These are phyloP conservation scores for Diutina catenulata DNA, from an alignment of 1,139 yeast species.

Conservation along the genomic window DNA sequence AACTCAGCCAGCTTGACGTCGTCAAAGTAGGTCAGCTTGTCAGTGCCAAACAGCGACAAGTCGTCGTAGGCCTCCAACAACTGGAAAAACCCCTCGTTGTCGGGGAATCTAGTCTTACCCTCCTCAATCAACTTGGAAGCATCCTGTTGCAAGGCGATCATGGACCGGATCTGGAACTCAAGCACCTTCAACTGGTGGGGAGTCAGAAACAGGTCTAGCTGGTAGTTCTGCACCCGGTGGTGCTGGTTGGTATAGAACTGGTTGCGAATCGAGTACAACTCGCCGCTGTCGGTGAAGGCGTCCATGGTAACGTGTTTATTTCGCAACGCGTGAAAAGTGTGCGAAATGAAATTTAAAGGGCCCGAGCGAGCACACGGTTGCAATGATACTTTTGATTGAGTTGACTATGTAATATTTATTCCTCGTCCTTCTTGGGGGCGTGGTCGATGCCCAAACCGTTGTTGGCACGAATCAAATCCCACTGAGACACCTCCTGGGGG, in stretches of 20 bases:
- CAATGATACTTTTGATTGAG: not conserved
- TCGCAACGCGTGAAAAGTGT: not conserved
- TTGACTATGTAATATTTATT: not conserved
- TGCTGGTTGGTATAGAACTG: constrained; percentile 39
- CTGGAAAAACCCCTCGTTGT: constrained; percentile 21
- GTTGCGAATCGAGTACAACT: constrained; percentile 30
- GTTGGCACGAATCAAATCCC: constrained; percentile 4
- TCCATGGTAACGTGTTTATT: not conserved
- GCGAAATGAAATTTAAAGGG: no score
- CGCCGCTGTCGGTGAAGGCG: constrained; percentile 10
- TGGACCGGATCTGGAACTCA: constrained; percentile 32
- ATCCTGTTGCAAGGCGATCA: constrained; percentile 27
- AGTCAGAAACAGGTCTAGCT: constrained; percentile 22
- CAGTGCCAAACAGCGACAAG: constrained; percentile 29
- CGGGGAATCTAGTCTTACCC: constrained; percentile 26
- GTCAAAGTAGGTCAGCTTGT: constrained; percentile 19
- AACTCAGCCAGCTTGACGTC: constrained; percentile 21
- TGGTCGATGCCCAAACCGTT: not conserved
- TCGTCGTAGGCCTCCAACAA: constrained; percentile 19
- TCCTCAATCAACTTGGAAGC: constrained; percentile 29
- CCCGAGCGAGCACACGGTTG: not conserved
- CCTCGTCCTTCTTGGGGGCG: not conserved
- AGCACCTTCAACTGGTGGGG: constrained; percentile 28
- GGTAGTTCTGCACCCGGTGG: constrained; percentile 22
- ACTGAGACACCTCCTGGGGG: not conserved